A percentile compares a stretch with the other conserved stretches of the same genome.
These are phyloP conservation scores for Kazachstania sp. DNA, from an alignment of 1,139 yeast species.

Conservation along the genomic window DNA sequence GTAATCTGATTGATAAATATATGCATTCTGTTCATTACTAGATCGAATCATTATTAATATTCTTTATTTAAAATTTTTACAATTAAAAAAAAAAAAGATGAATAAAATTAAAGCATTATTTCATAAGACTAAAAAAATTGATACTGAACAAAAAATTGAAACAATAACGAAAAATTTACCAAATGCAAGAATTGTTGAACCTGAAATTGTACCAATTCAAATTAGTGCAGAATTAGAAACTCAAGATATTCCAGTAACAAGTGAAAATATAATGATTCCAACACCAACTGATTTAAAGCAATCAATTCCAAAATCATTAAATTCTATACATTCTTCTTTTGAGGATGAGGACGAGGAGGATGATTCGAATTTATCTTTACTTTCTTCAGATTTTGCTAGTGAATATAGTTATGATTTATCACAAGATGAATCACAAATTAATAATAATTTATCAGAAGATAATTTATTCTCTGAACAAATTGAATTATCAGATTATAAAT, in stretches of 20 bases:
- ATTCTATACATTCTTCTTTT: neutral
- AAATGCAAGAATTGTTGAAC: neutral
- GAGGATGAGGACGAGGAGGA: neutral
- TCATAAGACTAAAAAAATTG: slow-evolving; percentile 4
- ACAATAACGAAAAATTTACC: neutral
- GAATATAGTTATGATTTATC: neutral
- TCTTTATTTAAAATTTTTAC: no score
- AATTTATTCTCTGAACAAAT: slow-evolving; percentile 22
- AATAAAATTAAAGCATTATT: slow-evolving; percentile 11
- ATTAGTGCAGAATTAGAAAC: neutral
- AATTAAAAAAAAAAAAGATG: slow-evolving; percentile 4
- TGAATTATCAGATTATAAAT: slow-evolving; percentile 25
- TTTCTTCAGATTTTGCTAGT: slow-evolving; percentile 2
- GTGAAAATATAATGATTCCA: neutral
- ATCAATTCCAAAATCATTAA: no score
- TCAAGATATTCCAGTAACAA: neutral
- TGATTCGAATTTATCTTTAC: slow-evolving; percentile 1
- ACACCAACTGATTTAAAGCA: no score
- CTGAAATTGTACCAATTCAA: neutral
- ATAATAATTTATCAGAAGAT: neutral
- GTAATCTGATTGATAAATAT: no score
- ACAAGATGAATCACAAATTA: neutral
- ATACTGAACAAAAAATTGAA: slow-evolving; percentile 1
- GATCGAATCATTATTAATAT: neutral
- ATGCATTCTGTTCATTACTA: neutral